Evolutionary conservation across 192 early-diverging fungal genomes (phyloP).

Genomic region (Powellomyces hirtus): DNA sequence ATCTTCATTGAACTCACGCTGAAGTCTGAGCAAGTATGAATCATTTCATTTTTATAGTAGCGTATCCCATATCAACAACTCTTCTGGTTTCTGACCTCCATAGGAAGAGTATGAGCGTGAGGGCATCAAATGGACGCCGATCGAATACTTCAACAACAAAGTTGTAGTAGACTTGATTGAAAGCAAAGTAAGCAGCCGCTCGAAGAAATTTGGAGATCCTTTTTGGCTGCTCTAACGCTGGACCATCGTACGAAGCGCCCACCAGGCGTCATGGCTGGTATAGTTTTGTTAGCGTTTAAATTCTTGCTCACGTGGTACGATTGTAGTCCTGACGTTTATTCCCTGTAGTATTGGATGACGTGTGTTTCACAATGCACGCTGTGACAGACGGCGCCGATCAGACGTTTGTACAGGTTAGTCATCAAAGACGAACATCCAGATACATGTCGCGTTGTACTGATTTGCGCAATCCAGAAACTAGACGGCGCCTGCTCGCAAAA

Average conservation of each 20-base stretch:
- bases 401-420: constrained; percentile 47
- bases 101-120: constrained; percentile 93
- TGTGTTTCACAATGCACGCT: constrained; percentile 96
- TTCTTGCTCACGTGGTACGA: background rate
- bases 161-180: constrained; percentile 98
- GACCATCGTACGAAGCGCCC: constrained; percentile 67
- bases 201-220: background rate
- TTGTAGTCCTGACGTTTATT: background rate
- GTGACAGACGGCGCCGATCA: constrained; percentile 58
- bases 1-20: constrained; percentile 99
- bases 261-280: constrained; percentile 75
- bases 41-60: too few species aligned
- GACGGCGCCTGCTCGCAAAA: constrained; percentile 40
- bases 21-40: constrained; percentile 92
- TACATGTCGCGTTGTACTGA: background rate
- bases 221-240: background rate
- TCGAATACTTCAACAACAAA: constrained; percentile 99
- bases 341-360: constrained; percentile 92
- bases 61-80: too few species aligned
- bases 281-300: background rate
- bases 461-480: constrained; percentile 36
- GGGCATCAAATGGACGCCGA: constrained; percentile 98
- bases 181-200: constrained; percentile 54
- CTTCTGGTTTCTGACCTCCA: background rate
- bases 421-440: background rate